Conservation (phyloP, 1,139 yeast genomes). For the Trichomonascaceae sp. region DNA sequence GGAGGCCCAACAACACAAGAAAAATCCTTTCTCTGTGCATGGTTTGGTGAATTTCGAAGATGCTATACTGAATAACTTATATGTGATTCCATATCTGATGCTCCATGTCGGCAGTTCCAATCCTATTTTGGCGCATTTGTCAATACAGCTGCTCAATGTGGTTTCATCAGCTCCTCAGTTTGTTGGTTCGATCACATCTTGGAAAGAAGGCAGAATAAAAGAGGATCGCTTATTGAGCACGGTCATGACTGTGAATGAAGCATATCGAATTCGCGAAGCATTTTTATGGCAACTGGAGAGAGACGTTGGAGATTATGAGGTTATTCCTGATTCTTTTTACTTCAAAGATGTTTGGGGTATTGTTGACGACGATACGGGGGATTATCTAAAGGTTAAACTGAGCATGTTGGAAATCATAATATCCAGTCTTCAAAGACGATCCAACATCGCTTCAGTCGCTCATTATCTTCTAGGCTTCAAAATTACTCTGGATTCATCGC, state of each 20-base stretch:
- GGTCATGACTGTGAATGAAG: slow-evolving; percentile 67
- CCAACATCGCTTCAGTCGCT: slow-evolving; percentile 47
- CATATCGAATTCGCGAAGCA: slow-evolving; percentile 58
- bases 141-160: slow-evolving; percentile 50
- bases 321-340: slow-evolving; percentile 2
- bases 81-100: slow-evolving; percentile 64
- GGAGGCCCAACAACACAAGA: slow-evolving; percentile 17
- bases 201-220: slow-evolving; percentile 40
- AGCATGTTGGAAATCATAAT: slow-evolving; percentile 51
- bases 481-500: slow-evolving; percentile 36
- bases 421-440: slow-evolving; percentile 41
- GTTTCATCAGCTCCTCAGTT: slow-evolving; percentile 50
- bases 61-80: slow-evolving; percentile 60
- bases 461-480: slow-evolving; percentile 77
- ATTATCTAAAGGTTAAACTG: slow-evolving; percentile 35
- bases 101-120: slow-evolving; percentile 60
- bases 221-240: slow-evolving; percentile 66
- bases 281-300: slow-evolving; percentile 65
- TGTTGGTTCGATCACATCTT: slow-evolving; percentile 31
- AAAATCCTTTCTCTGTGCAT: slow-evolving; percentile 45
- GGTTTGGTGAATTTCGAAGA: slow-evolving; percentile 65
- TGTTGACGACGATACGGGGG: slow-evolving; percentile 1
- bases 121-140: slow-evolving; percentile 42
- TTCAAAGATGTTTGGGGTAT: not conserved
- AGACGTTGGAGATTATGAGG: slow-evolving; percentile 31